Percentiles rank a stretch among this genome's conserved stretches.
Evolutionary conservation across 2,329 filamentous ascomycete species (phyloP).

Genomic region (Grosmannia huntii): DNA sequence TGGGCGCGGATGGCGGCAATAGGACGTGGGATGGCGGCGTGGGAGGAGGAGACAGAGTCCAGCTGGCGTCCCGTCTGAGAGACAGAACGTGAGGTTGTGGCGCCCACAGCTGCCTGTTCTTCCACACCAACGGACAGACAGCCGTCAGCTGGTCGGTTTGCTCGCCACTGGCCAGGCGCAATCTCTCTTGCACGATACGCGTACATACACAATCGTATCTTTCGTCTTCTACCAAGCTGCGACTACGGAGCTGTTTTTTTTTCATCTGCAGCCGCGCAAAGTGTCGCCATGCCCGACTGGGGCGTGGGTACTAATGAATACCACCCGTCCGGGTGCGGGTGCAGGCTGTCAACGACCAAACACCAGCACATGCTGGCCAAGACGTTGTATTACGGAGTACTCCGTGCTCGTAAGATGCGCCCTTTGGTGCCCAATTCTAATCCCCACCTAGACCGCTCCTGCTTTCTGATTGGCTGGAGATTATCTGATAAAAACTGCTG

Average conservation of each 20-base stretch:
- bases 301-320: background rate
- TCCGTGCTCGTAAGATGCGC: no score
- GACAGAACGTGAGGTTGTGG: no score
- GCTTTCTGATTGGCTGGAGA: constrained; percentile 8
- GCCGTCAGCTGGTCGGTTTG: no score
- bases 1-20: background rate
- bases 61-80: no score
- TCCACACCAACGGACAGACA: background rate
- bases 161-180: no score
- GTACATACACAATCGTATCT: no score
- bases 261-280: background rate
- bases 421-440: background rate
- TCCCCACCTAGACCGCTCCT: no score
- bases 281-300: background rate
- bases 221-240: background rate
- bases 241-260: background rate
- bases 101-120: background rate
- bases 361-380: no score
- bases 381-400: no score
- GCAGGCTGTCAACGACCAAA: background rate
- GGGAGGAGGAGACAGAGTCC: background rate
- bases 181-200: background rate
- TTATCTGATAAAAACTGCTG: constrained; percentile 14
- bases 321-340: background rate
- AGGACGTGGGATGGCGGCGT: background rate